Evolutionary conservation across 768 basidiomycete species (phyloP), one percentile per base, ranked within the genome.

Genomic region (Tulasnella sp.): DNA sequence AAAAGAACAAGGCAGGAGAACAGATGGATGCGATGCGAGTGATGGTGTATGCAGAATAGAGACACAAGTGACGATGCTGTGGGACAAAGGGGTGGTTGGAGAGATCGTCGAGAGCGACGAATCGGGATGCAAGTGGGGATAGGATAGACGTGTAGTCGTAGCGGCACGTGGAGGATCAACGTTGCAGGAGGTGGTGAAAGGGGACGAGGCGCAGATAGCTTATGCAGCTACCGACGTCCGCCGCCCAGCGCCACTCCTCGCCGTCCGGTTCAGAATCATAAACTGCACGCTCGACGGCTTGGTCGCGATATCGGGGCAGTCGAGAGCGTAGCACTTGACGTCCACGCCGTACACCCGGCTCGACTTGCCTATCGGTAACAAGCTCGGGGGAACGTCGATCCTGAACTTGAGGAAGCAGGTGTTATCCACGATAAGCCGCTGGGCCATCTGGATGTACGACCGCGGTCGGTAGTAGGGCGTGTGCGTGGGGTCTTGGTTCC

Each of bases 241-340:
- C 52, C 52, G 39, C 25, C 52, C 52, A 7, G 25, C 52, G 39
- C 52, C 52, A 23, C 9, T 49, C n/a, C n/a, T n/a, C n/a, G n/a
- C n/a, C n/a, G n/a, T n/a, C 29, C 46, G 25, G 42, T 57, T 57
- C 41, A 57, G 29, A 27, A 57, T 57, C 55, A 57, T 57, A 43
- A 57, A 57, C 46, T 57, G 55, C 55, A 57, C 55, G 43, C 42
- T 46, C n/a, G 55, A 48, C 17, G 55, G 55, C 42, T 57, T 57
- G 23, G 55, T 57, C 2, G 46, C 55, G 15, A 57, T 29, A n/a
- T 57, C 46, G 2, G 55, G 55, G 17, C 27, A 27, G 3, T 45
- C 27, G 17, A 57, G 43, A 6, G 55, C 55, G 31, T 57, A 57
- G 42, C 42, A 45, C 46, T 49, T 57, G 46, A 57, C 55, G 55